Percentiles rank a stretch among this genome's conserved stretches.
phyloP scores from a whole-genome alignment of 2,329 filamentous ascomycete species.

The Triangularia verruculosa region DNA sequence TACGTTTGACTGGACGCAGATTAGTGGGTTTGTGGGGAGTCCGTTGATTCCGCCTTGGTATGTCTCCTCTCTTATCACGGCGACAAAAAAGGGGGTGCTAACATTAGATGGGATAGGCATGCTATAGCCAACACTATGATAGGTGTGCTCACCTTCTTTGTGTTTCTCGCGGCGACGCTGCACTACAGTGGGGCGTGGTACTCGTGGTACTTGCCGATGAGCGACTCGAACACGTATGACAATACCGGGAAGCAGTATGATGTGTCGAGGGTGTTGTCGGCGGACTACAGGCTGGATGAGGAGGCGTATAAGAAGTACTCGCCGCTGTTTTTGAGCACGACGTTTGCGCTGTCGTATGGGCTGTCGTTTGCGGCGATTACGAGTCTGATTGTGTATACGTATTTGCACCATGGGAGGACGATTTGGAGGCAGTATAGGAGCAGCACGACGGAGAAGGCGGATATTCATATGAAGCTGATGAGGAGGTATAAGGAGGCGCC shows the following conservation, averaged over 20 bases:
- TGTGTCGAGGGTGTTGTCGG: slow-evolving; percentile 59
- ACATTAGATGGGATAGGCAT: slow-evolving; percentile 43
- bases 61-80: slow-evolving; percentile 18
- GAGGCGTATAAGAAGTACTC: slow-evolving; percentile 65
- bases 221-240: slow-evolving; percentile 67
- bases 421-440: slow-evolving; percentile 62
- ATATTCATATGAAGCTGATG: slow-evolving; percentile 65
- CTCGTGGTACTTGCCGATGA: slow-evolving; percentile 63
- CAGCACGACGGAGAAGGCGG: slow-evolving; percentile 58
- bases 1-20: slow-evolving; percentile 74
- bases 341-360: slow-evolving; percentile 67
- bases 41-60: slow-evolving; percentile 68
- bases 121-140: slow-evolving; percentile 71
- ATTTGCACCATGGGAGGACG: slow-evolving; percentile 63
- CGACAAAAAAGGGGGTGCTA: not conserved
- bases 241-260: slow-evolving; percentile 65
- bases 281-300: slow-evolving; percentile 60
- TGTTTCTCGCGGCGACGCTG: slow-evolving; percentile 56
- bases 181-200: slow-evolving; percentile 68
- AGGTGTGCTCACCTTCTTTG: slow-evolving; percentile 63
- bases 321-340: slow-evolving; percentile 67
- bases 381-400: slow-evolving; percentile 65
- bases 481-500: slow-evolving; percentile 60
- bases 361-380: slow-evolving; percentile 70
- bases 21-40: slow-evolving; percentile 65